Base-by-base conservation (phyloP, 2,329 filamentous ascomycete species). In the Sarocladium oryzae region DNA sequence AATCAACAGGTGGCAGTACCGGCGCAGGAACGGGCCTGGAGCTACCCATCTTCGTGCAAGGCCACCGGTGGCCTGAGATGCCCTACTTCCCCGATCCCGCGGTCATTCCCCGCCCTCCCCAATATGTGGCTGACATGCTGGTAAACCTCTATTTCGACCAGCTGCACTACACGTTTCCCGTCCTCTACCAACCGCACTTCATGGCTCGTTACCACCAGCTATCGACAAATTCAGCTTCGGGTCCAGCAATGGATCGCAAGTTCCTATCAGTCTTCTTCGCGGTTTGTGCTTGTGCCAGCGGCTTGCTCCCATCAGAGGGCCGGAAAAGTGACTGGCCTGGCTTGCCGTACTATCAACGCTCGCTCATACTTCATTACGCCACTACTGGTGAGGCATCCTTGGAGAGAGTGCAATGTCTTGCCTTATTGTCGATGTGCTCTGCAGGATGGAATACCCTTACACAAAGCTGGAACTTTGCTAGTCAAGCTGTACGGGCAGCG, bases 361-460 rank as follows among this genome's bases (percentile, higher is more conserved):
- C 37, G 6, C 20, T 41, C 7, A 41, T 41, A n/a, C 37, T 41
- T 23, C 37, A 41, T n/a, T 41, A 51, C 30, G 52, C 60, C 1
- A 56, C 58, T 2, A 56, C 56, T 0, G 63, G 61, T 6, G 60
- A 64, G 50, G 60, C 61, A 10, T 60, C 56, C 3, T 28, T 63
- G 0, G 62, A 65, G 51, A 51, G 54, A 3, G 61, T 63, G 2
- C 62, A 65, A 21, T 65, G 60, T 50, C 53, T 65, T 4, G 61
- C 56, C 2, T 49, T 65, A 6, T 50, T 65, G 2, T 54, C 61
- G 2, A 63, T 64, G 58, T 65, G 61, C 51, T 56, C 57, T 8
- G 61, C 58, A 0, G 58, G 63, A 4, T 65, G 63, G 63, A 64
- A 64, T 33, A 64, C 60, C 1, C 50, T 63, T 11, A 57, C 63